Base-by-base conservation (phyloP, 2,329 filamentous ascomycete genomes). In the Penicillium sp. region DNA sequence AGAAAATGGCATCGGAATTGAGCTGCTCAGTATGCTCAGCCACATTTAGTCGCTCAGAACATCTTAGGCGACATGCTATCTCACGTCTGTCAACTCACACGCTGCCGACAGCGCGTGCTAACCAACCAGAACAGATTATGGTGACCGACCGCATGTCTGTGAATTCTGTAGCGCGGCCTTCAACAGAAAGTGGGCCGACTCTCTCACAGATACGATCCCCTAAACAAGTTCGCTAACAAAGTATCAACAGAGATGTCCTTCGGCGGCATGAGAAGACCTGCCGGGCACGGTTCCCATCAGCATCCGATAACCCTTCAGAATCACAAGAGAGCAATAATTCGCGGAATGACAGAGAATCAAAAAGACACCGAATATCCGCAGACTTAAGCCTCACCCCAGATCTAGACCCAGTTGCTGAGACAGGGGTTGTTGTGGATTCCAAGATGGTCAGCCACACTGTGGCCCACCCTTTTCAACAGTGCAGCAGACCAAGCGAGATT, bases 261-360 rank as follows among this genome's bases (percentile, higher is more conserved):
- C 63, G 54, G 10, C 61, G 64, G 14, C 64, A 66, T 44, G 58
- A 64, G 43, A 58, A 52, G 46, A 65, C 60, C 29, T 66, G 64
- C 49, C 61, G 54, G 50, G 39, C 43, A 18, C 53, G 53, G 21
- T 31, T 13, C 16, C 31, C 19, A 29, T 28, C 42, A 4, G 29
- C 34, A 5, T 8, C n/a, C 9, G 13, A 45, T 29, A 2, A 2
- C 18, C 16, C 5, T 14, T 10, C 33, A 4, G 33, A 36, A 3
- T 36, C 10, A 5, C 33, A 36, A 18, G n/a, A 7, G 16, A 18
- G 5, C 5, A 18, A 18, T 11, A 6, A 11, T 10, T 4, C n/a
- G 2, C 39, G 13, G 9, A 3, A 33, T 7, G 3, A 45, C n/a
- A 10, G 42, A 31, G 42, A 24, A 14, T 8, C 16, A 19, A 45